Evolutionary conservation across 345 rosid species (phyloP).

Genomic region (Arabidopsis suecica): DNA sequence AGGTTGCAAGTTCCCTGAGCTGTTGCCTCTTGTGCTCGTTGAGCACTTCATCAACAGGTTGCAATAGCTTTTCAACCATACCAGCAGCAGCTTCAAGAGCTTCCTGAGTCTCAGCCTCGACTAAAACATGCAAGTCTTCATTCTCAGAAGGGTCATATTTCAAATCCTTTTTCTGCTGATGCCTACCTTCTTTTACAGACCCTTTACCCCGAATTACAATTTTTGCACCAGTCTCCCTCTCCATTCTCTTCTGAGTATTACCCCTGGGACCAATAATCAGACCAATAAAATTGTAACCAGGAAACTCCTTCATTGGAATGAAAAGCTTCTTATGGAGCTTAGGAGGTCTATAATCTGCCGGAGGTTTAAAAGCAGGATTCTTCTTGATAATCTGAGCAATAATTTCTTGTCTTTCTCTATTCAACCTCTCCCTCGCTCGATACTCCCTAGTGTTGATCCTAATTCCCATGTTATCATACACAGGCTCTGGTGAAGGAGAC

Average conservation of each 20-base stretch:
- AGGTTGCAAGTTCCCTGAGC: constrained; percentile 92
- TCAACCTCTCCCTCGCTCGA: constrained; percentile 87
- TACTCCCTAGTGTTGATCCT: constrained; percentile 89
- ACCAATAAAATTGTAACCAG: constrained; percentile 91
- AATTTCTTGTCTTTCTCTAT: constrained; percentile 88
- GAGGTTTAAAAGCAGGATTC: constrained; percentile 96
- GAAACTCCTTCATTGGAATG: constrained; percentile 92
- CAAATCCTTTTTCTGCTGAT: constrained; percentile 93
- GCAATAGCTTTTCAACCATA: constrained; percentile 95
- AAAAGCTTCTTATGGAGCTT: constrained; percentile 97
- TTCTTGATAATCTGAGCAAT: constrained; percentile 86
- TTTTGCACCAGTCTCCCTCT: constrained; percentile 94
- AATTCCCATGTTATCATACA: constrained; percentile 93
- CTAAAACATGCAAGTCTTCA: constrained; percentile 97
- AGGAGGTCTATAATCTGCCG: constrained; percentile 94
- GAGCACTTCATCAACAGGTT: constrained; percentile 95
- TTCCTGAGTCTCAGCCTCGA: constrained; percentile 94
- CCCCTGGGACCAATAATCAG: constrained; percentile 96
- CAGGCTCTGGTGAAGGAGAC: constrained; percentile 96
- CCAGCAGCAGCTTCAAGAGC: constrained; percentile 94
- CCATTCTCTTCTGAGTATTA: constrained; percentile 98
- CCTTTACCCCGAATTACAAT: constrained; percentile 98
- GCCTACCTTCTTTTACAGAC: constrained; percentile 88
- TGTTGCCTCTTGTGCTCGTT: constrained; percentile 99
- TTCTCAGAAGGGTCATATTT: constrained; percentile 93